These are phyloP conservation scores for Erythrobasidium hasegawianum DNA, from an alignment of 1,284 basidiomycete species.

Conservation along the genomic window DNA sequence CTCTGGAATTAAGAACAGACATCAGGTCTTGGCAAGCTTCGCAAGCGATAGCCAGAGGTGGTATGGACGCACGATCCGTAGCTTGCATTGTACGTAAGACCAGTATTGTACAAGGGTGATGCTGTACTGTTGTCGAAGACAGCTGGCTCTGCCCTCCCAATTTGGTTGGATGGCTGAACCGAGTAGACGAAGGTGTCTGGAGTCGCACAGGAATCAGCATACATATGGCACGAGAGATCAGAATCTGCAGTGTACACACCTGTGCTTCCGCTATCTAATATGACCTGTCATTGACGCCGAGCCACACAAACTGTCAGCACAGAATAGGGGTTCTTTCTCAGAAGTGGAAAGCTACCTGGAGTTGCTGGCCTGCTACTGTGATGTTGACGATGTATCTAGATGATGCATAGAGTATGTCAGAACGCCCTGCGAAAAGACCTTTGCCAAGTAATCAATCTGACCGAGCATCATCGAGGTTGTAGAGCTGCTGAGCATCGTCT, in stretches of 20 bases:
- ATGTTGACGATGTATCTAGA: constrained; percentile 31
- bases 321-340: not conserved
- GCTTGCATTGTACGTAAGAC: constrained; percentile 22
- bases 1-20: not conserved
- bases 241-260: constrained; percentile 13
- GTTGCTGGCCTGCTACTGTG: constrained; percentile 21
- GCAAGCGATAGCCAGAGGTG: not conserved
- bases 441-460: not conserved
- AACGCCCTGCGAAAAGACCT: not conserved
- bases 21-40: not conserved
- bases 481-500: constrained; percentile 14
- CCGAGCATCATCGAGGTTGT: constrained; percentile 32
- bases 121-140: constrained; percentile 30
- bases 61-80: constrained; percentile 25
- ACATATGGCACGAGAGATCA: too few species aligned
- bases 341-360: constrained; percentile 13
- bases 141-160: constrained; percentile 12
- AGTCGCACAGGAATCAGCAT: not conserved
- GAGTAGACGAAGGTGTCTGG: constrained; percentile 35
- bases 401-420: not conserved
- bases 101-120: constrained; percentile 16
- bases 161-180: constrained; percentile 31
- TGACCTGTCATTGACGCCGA: constrained; percentile 13
- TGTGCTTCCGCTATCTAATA: constrained; percentile 33
- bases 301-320: not conserved